These are phyloP conservation scores for Podospora australis DNA, from an alignment of 495 filamentous ascomycete genomes.

Conservation along the genomic window DNA sequence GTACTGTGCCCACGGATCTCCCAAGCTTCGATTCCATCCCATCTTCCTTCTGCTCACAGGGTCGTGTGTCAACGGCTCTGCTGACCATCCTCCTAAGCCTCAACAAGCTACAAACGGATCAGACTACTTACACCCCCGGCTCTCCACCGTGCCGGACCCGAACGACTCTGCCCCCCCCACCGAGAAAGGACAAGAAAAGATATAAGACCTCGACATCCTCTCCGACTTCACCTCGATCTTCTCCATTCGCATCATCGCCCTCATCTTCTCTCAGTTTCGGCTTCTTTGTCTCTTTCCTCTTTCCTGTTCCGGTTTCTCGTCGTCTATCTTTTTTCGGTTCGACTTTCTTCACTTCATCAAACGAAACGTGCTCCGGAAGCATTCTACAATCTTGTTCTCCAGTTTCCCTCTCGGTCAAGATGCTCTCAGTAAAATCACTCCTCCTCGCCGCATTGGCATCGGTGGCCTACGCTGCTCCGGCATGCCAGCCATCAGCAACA, in stretches of 20 bases:
- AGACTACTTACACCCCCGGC: background rate
- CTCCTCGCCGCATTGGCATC: slow-evolving; percentile 21
- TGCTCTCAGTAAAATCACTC: slow-evolving; percentile 23
- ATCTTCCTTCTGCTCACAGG: no score
- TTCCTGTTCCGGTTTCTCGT: slow-evolving; percentile 2
- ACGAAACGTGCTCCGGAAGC: slow-evolving; percentile 15
- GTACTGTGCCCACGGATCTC: no score
- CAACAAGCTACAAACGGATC: no score
- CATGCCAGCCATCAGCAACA: slow-evolving; percentile 5
- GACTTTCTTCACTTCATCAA: slow-evolving; percentile 9
- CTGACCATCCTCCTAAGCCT: background rate
- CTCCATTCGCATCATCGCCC: slow-evolving; percentile 3
- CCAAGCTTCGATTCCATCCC: no score
- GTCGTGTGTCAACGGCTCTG: slow-evolving; percentile 1
- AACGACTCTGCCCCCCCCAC: background rate
- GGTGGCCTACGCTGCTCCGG: slow-evolving; percentile 19
- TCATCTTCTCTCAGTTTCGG: slow-evolving; percentile 3
- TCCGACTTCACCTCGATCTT: slow-evolving; percentile 1
- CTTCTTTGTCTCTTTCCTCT: slow-evolving; percentile 2
- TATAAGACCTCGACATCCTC: slow-evolving; percentile 12
- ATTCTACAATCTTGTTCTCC: slow-evolving; percentile 3
- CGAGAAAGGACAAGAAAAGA: background rate
- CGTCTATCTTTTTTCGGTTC: slow-evolving; percentile 2
- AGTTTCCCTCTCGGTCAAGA: slow-evolving; percentile 8
- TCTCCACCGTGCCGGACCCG: slow-evolving; percentile 3